phyloP scores from a whole-genome alignment of 2,329 filamentous ascomycete species.

The Cladorrhinum sp. region DNA sequence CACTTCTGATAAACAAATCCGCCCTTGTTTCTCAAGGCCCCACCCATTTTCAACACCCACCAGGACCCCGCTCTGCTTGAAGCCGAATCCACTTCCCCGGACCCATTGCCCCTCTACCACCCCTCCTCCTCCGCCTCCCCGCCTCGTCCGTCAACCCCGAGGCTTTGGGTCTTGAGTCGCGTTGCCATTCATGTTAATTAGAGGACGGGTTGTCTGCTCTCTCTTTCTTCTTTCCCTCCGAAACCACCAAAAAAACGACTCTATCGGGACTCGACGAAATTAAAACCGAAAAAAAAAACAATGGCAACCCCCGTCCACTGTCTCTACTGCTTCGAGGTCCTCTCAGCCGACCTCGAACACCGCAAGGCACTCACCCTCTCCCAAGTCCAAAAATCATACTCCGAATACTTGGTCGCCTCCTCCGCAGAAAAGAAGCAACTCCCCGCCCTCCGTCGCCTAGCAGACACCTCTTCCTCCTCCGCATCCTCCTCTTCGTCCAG shows the following conservation, averaged over 20 bases:
- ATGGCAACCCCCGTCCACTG: constrained; percentile 90
- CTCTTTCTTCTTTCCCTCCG: background rate
- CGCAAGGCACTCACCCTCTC: constrained; percentile 65
- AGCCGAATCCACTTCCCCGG: constrained; percentile 10
- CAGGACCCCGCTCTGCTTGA: background rate
- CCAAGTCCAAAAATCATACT: constrained; percentile 66
- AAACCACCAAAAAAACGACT: background rate
- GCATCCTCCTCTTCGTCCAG: constrained; percentile 36
- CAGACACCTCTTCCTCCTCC: constrained; percentile 35
- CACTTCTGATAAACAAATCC: constrained; percentile 1
- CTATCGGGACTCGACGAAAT: background rate
- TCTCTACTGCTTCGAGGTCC: constrained; percentile 86
- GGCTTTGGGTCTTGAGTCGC: background rate
- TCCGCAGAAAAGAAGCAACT: constrained; percentile 34
- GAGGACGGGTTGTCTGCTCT: background rate
- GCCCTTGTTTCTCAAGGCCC: background rate
- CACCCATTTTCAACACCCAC: background rate
- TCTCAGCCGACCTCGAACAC: constrained; percentile 71
- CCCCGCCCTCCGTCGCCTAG: constrained; percentile 44
- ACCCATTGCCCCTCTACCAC: constrained; percentile 5
- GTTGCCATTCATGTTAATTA: background rate
- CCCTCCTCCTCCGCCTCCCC: constrained; percentile 5
- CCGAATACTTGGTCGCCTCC: constrained; percentile 34
- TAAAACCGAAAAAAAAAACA: constrained; percentile 4
- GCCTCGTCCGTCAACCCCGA: constrained; percentile 5